Base-by-base conservation (phyloP, 345 rosid genomes). In the Pistacia vera region DNA sequence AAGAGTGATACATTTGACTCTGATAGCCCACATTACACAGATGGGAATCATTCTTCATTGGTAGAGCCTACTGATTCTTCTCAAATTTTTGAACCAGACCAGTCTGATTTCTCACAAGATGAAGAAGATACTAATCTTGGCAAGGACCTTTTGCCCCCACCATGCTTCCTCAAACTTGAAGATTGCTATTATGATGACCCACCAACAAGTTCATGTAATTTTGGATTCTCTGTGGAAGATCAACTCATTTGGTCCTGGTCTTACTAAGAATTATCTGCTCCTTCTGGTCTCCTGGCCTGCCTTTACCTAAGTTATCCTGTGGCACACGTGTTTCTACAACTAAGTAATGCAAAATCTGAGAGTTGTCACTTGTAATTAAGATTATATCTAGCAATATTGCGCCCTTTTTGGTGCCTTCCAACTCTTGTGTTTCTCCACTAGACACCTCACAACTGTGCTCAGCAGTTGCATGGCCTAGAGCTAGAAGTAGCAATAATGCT, bases 211-310 rank as follows among this genome's bases (percentile, higher is more conserved):
- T 80, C 84, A 25, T 79, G 88, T 75, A 83, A 77, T 82, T 80
- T 86, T 77, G 88, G 79, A 59, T 80, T 86, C 80, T 71, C 85
- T 6, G 66, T 59, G 36, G 94, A 86, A 66, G 89, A 91, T 83
- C 90, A 83, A 41, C 84, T 83, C 33, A 81, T 90, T 68, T 89
- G 91, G 90, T 77, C 78, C 18, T 89, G 88, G 83, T 74, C 82
- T 72, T 82, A 75, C 78, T 86, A 77, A 81, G 48, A 30, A 30
- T 74, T 59, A 66, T 63, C 68, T 35, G 35, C 33, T 17, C 41
- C 35, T 51, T 51, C 36, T 18, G 41, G 55, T 55, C 52, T 41
- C 46, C 46, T 41, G 46, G 46, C 46, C 30, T 7, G 2, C n/a
- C 48, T 48, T 54, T 4, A 18, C 62, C 62, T 10, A n/a, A 70